Evolutionary conservation across 2,329 filamentous ascomycete genomes (phyloP), one percentile per base, ranked within the genome.

Genomic region (Aureobasidium sp.): DNA sequence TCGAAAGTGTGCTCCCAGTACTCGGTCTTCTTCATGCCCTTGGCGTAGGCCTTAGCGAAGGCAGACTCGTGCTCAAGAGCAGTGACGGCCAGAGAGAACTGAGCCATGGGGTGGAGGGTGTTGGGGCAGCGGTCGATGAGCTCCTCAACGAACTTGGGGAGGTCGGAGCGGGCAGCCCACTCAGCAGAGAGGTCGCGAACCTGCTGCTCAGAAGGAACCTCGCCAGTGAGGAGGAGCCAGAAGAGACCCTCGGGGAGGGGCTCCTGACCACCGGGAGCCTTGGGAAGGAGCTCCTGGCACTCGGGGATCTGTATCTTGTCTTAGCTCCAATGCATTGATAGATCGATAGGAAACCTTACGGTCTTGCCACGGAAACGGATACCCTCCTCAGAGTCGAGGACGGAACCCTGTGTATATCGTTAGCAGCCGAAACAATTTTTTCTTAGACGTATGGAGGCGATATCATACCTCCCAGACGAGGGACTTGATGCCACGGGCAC

Each of bases 1-100:
- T 99, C 94, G 74, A 95, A 99, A 71, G 92, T 97, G 85, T 97
- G 92, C 79, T 88, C 87, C 94, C 94, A 99, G 90, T 99, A 99
- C 72, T 97, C 92, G 80, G 92, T 90, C 90, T 99, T 99, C 87
- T 93, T 94, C 75, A 99, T 90, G 75, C 94, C 94, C 86, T 95
- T 96, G 74, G 92, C 93, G 77, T 99, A 99, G 73, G 94, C 94
- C 85, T 97, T 96, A 78, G 94, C 88, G 81, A 99, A 99, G 68
- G 90, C 86, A 67, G 94, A 97, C 78, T 95, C 93, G 81, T 96
- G 92, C 87, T 99, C 94, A 74, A 99, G 92, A 74, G 94, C 94
- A 71, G 89, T 96, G 73, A 99, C 92, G 73, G 94, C 94, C 73
- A 99, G 83, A 64, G 94, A 97, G 85, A 99, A 95, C 83, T 99